These are phyloP conservation scores for Lactarius sanguifluus DNA, from an alignment of 768 basidiomycete genomes.

Conservation along the genomic window DNA sequence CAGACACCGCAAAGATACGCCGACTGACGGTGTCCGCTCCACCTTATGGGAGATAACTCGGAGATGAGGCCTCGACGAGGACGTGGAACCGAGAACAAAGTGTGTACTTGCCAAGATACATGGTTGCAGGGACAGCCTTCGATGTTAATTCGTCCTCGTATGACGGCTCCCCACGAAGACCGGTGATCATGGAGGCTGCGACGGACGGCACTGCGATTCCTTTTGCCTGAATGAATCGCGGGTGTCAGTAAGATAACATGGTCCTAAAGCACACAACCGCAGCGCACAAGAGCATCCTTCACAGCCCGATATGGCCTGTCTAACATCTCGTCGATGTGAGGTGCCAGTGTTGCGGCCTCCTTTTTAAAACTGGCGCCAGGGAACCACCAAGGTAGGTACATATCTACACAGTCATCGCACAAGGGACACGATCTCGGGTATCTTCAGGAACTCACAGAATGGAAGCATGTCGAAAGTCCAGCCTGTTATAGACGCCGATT, in stretches of 20 bases:
- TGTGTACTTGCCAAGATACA: conserved; percentile 19
- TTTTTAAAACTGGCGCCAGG: conserved; percentile 33
- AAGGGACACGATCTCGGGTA: neutral
- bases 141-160: conserved; percentile 21
- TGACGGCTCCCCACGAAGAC: conserved; percentile 19
- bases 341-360: conserved; percentile 9
- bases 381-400: conserved; percentile 34
- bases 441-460: conserved; percentile 29
- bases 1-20: neutral
- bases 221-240: conserved; percentile 5
- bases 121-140: conserved; percentile 23
- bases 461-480: conserved; percentile 35
- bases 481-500: conserved; percentile 28
- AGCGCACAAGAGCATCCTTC: conserved; percentile 24
- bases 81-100: neutral
- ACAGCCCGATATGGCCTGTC: conserved; percentile 30
- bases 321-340: conserved; percentile 28
- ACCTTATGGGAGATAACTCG: conserved; percentile 12
- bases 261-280: neutral
- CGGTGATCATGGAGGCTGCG: conserved; percentile 21
- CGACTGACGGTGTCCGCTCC: conserved; percentile 28
- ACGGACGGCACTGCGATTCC: conserved; percentile 21
- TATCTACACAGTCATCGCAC: conserved; percentile 23
- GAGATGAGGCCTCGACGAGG: no score
- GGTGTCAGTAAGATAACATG: neutral